These are phyloP conservation scores for Trichoderma erinaceum DNA, from an alignment of 495 filamentous ascomycete genomes.

Conservation along the genomic window DNA sequence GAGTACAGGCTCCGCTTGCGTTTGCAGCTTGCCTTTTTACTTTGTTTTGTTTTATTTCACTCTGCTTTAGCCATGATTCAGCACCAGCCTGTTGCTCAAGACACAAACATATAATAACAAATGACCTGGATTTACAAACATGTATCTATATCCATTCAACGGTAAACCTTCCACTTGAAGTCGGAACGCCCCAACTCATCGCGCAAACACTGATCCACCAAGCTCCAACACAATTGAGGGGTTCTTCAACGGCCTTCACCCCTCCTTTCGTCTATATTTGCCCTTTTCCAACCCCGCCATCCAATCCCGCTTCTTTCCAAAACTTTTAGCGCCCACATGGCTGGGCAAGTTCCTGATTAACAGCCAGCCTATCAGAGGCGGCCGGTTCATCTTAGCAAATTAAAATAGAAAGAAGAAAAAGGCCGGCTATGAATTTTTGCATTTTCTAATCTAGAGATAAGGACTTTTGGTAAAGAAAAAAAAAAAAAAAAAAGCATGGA, in stretches of 20 bases:
- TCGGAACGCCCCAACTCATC: not conserved
- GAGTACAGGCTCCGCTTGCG: not conserved
- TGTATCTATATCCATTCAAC: no score
- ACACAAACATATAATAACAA: not conserved
- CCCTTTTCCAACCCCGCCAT: not conserved
- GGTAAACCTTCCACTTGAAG: no score
- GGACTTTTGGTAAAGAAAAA: not conserved
- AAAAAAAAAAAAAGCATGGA: not conserved
- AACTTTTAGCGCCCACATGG: not conserved
- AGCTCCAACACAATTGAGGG: not conserved
- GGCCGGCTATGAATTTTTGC: no score
- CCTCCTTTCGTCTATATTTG: not conserved
- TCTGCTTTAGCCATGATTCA: not conserved
- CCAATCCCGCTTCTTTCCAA: not conserved
- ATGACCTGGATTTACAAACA: no score
- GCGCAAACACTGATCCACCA: not conserved
- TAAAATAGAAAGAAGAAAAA: no score
- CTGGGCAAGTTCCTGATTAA: not conserved
- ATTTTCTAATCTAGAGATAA: not conserved
- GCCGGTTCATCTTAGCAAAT: no score
- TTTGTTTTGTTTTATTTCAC: not conserved
- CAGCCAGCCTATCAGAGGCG: no score
- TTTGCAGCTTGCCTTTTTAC: not conserved
- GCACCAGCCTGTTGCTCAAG: not conserved
- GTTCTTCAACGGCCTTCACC: not conserved